Percentiles rank a stretch among this genome's conserved stretches.
Conservation (phyloP, 2,329 filamentous ascomycete genomes). For the Beauveria sp. region DNA sequence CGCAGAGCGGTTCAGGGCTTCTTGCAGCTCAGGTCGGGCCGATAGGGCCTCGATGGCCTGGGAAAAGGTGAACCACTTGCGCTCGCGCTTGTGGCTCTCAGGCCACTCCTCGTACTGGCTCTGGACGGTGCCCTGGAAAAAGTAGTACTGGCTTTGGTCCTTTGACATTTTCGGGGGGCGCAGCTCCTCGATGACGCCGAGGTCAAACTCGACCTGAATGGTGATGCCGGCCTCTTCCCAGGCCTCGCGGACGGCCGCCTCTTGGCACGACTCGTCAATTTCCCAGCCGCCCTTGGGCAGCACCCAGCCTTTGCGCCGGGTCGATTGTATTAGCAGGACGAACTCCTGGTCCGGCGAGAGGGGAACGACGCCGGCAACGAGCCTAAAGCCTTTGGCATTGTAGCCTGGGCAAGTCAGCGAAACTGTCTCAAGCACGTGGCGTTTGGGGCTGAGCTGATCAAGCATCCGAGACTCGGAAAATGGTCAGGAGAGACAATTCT, state of each 20-base stretch:
- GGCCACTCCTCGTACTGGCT: constrained; percentile 86
- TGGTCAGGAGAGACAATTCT: not conserved
- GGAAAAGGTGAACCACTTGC: constrained; percentile 81
- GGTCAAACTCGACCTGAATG: constrained; percentile 74
- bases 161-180: constrained; percentile 68
- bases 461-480: constrained; percentile 10
- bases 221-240: constrained; percentile 97
- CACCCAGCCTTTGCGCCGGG: constrained; percentile 86
- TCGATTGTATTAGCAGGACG: constrained; percentile 91
- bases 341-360: constrained; percentile 77
- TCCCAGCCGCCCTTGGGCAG: constrained; percentile 98
- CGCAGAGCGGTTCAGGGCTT: constrained; percentile 77
- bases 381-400: constrained; percentile 81
- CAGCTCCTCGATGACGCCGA: constrained; percentile 80
- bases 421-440: constrained; percentile 12
- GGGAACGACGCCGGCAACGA: constrained; percentile 91
- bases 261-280: constrained; percentile 77
- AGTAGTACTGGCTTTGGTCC: constrained; percentile 60
- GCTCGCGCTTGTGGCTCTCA: constrained; percentile 82
- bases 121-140: constrained; percentile 82
- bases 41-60: constrained; percentile 73
- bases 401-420: constrained; percentile 57
- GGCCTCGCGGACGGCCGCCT: constrained; percentile 82
- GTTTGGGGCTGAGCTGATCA: not conserved
- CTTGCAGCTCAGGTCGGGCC: constrained; percentile 75